A percentile compares a stretch with the other conserved stretches of the same genome.
Evolutionary conservation across 495 filamentous ascomycete genomes (phyloP).

Genomic region (Tetracladium marchalianum): DNA sequence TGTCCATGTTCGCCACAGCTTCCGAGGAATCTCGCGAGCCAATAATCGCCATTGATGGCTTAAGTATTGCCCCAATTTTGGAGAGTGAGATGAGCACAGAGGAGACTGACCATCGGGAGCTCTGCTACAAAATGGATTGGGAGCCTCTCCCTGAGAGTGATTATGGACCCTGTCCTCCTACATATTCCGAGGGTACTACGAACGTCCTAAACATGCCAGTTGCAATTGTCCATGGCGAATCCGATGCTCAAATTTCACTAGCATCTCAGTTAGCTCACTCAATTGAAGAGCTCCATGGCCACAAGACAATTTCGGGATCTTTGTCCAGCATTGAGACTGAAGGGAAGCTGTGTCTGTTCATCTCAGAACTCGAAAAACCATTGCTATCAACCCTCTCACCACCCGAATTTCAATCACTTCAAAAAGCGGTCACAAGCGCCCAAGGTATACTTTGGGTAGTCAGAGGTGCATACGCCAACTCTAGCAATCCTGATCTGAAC

Average conservation of each 20-base stretch:
- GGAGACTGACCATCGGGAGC: slow-evolving; percentile 18
- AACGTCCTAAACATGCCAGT: slow-evolving; percentile 1
- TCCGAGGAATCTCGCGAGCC: slow-evolving; percentile 14
- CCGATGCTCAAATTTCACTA: slow-evolving; percentile 26
- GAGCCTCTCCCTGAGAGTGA: slow-evolving; percentile 6
- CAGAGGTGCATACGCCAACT: slow-evolving; percentile 10
- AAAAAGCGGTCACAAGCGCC: slow-evolving; percentile 26
- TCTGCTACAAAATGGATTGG: slow-evolving; percentile 32
- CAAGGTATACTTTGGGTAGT: slow-evolving; percentile 14
- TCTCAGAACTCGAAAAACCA: slow-evolving; percentile 8
- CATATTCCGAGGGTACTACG: neutral
- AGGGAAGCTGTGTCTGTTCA: slow-evolving; percentile 11
- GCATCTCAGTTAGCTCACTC: slow-evolving; percentile 22
- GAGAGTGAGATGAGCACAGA: slow-evolving; percentile 10
- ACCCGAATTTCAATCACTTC: slow-evolving; percentile 24
- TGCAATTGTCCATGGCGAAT: slow-evolving; percentile 31
- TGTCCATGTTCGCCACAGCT: slow-evolving; percentile 22
- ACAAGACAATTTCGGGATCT: neutral
- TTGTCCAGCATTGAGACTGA: neutral
- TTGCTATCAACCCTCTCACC: slow-evolving; percentile 29
- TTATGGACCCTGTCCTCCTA: neutral
- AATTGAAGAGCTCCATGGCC: slow-evolving; percentile 12
- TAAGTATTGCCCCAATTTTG: slow-evolving; percentile 26
- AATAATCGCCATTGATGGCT: slow-evolving; percentile 22
- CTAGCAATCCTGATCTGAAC: slow-evolving; percentile 9